phyloP scores from a whole-genome alignment of 2,329 filamentous ascomycete genomes.

The Phialophora tarda region DNA sequence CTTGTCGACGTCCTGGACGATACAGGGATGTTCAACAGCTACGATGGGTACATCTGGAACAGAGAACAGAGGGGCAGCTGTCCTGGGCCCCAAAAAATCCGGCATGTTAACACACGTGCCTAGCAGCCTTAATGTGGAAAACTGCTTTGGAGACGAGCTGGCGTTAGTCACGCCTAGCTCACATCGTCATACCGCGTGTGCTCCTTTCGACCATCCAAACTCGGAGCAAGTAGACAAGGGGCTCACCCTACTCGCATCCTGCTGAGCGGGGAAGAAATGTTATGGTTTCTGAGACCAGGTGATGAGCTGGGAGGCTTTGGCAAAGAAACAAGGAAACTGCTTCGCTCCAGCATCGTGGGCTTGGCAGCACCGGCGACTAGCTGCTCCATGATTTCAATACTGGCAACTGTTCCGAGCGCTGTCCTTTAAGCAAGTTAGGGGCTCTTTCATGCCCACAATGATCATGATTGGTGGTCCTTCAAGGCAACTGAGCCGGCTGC shows the following conservation, averaged over 20 bases:
- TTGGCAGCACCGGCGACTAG: neutral
- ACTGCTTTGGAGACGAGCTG: neutral
- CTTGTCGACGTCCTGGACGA: slow-evolving; percentile 68
- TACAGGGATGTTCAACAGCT: slow-evolving; percentile 70
- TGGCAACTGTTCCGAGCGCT: slow-evolving; percentile 10
- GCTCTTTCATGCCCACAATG: neutral
- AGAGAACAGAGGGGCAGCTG: slow-evolving; percentile 54
- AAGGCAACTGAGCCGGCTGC: slow-evolving; percentile 14
- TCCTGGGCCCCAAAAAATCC: neutral
- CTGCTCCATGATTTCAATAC: neutral
- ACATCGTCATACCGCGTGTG: neutral
- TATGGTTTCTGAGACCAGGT: neutral
- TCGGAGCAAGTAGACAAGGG: neutral
- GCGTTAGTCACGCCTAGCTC: neutral
- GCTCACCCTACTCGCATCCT: too few relatives aligned
- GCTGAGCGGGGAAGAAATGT: neutral
- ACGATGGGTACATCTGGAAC: slow-evolving; percentile 62
- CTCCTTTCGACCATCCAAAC: neutral
- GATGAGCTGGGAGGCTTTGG: neutral
- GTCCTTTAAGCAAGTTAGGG: neutral
- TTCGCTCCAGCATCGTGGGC: neutral
- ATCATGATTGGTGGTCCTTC: neutral
- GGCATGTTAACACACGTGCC: slow-evolving; percentile 13
- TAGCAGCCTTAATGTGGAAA: neutral
- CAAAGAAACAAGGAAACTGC: neutral